Evolutionary conservation across 2,329 filamentous ascomycete genomes (phyloP), one percentile per base, ranked within the genome.

Genomic region (Cytospora leucostoma): DNA sequence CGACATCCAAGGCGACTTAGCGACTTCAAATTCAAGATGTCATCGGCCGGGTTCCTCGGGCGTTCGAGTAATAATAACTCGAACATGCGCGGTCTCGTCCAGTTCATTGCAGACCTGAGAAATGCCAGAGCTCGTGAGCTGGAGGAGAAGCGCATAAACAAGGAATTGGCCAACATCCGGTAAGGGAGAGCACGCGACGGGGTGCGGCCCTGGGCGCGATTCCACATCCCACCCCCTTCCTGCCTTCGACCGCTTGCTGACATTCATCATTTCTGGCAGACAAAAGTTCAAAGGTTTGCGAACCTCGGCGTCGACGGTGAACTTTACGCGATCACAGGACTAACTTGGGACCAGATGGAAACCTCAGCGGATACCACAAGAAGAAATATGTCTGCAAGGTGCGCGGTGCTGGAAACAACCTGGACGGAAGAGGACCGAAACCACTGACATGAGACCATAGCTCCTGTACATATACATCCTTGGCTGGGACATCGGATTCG

Each of bases 311-410:
- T 12, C 55, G n/a, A 40, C 35, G 15, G n/a, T 13, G 21, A 17
- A 3, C 19, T 8, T 17, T 32, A 53, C 32, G 44, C 51, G 50
- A 62, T 47, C 47, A 27, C 7, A 17, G 62, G 56, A 64, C 73
- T 76, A 72, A 76, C 63, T 53, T 50, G 55, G 40, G 7, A 10
- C 15, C 67, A 88, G 91, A 95, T 76, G 93, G 93, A 68, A 95
- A 85, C 74, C 81, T 99, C 64, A 97, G 90, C 74, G 96, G 95
- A 69, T 99, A 99, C 75, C 93, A 97, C 82, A 97, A 96, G 83
- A 99, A 99, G 85, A 99, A 99, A 90, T 99, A 99, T 75, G 95
- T 99, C 69, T 99, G 95, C 91, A 99, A 99, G 82, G 85, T 87
- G 79, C 61, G 74, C 59, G 7, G n/a, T 44, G 7, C 7, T 21